A percentile compares a stretch with the other conserved stretches of the same genome.
These are phyloP conservation scores for Pleurotus pulmonarius DNA, from an alignment of 768 basidiomycete species.

Conservation along the genomic window DNA sequence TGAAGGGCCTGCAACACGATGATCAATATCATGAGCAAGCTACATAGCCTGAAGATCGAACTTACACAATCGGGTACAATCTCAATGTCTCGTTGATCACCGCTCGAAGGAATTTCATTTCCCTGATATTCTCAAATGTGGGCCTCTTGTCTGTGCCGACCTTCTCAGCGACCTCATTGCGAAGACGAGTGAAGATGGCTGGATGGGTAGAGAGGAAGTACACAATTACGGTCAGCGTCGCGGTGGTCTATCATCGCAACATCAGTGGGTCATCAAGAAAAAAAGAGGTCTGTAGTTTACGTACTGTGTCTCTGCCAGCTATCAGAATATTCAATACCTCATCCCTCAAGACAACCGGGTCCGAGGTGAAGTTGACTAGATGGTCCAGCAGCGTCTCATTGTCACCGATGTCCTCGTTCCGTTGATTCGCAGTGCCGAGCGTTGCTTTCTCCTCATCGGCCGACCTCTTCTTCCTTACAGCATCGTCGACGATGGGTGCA, in stretches of 20 bases:
- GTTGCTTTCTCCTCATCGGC: constrained; percentile 16
- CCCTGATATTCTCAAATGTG: constrained; percentile 50
- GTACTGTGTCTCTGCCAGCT: constrained; percentile 56
- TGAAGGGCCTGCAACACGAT: constrained; percentile 27
- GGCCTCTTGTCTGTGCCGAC: constrained; percentile 42
- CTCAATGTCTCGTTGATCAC: constrained; percentile 56
- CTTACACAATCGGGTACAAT: constrained; percentile 50
- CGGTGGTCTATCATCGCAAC: constrained; percentile 34
- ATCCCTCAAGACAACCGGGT: constrained; percentile 38
- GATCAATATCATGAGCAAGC: neutral
- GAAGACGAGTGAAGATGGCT: constrained; percentile 37
- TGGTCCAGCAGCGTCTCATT: constrained; percentile 40
- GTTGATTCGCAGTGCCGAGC: neutral
- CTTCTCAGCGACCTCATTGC: constrained; percentile 44
- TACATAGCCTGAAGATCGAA: neutral
- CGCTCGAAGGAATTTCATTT: constrained; percentile 57
- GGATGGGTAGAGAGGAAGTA: constrained; percentile 57
- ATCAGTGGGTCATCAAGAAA: neutral
- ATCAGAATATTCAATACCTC: constrained; percentile 50
- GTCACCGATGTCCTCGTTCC: constrained; percentile 16
- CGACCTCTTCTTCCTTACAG: constrained; percentile 28
- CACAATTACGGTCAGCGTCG: constrained; percentile 45
- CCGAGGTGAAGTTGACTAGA: constrained; percentile 38
- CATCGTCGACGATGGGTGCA: constrained; percentile 42
- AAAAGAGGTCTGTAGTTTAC: constrained; percentile 35